Conservation (phyloP, 2,329 filamentous ascomycete genomes). For the Verticillium klebahnii region DNA sequence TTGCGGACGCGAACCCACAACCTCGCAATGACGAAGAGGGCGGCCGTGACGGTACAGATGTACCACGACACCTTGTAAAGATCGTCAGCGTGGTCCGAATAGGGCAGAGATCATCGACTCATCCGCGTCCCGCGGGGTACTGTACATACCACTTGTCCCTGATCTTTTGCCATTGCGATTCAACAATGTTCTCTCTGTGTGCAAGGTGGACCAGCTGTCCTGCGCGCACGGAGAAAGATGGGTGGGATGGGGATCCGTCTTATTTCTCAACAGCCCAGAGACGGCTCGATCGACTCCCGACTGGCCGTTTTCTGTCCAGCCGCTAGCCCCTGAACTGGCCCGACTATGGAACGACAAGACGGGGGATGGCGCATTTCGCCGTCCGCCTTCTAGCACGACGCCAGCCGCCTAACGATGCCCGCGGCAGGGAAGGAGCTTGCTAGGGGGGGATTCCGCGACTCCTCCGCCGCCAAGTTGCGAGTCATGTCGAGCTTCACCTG, state of each 20-base stretch:
- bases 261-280: constrained; percentile 1
- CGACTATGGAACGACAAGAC: neutral
- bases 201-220: neutral
- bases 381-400: neutral
- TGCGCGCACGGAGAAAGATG: constrained; percentile 1
- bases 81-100: neutral
- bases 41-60: constrained; percentile 13
- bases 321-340: neutral
- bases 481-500: neutral
- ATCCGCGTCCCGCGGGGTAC: neutral
- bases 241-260: constrained; percentile 6
- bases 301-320: neutral
- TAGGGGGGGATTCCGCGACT: neutral
- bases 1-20: constrained; percentile 21
- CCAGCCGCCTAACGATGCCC: neutral
- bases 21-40: constrained; percentile 21
- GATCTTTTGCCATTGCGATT: constrained; percentile 7
- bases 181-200: neutral
- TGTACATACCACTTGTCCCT: constrained; percentile 7
- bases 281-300: neutral
- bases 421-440: neutral
- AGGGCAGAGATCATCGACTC: neutral
- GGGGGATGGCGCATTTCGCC: neutral
- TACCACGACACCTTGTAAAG: constrained; percentile 13
- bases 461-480: neutral